Percentiles rank a stretch among this genome's conserved stretches.
phyloP scores from a whole-genome alignment of 306 rosid genomes.

The Glycine tomentella region DNA sequence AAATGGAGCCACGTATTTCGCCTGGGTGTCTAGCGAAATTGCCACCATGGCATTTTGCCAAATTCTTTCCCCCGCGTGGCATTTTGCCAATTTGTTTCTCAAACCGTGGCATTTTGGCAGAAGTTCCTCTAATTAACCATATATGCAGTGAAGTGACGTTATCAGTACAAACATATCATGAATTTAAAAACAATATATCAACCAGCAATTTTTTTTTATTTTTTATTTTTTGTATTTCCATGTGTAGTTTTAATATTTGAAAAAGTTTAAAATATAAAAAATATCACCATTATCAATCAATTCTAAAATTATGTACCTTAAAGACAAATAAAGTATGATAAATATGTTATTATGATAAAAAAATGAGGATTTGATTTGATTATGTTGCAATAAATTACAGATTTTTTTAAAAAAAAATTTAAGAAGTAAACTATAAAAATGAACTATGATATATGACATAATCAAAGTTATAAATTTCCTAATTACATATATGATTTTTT shows the following conservation, averaged over 20 bases:
- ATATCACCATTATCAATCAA: not conserved
- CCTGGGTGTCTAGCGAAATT: too few species aligned
- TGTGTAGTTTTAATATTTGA: not conserved
- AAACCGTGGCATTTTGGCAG: too few species aligned
- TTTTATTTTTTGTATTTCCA: too few species aligned
- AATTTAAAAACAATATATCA: not conserved
- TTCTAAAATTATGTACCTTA: not conserved
- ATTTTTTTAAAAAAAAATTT: not conserved
- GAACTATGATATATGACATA: not conserved
- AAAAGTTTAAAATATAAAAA: not conserved
- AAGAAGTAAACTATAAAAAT: too few species aligned
- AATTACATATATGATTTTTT: not conserved
- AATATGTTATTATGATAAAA: not conserved
- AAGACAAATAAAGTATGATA: not conserved
- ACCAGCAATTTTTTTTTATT: not conserved
- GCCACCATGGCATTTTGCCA: too few species aligned
- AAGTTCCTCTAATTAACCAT: conserved; percentile 6
- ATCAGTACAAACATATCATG: not conserved
- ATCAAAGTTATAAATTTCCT: not conserved
- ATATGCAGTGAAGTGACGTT: not conserved
- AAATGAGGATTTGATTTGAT: not conserved
- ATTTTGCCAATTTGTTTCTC: too few species aligned
- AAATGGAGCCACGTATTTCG: too few species aligned
- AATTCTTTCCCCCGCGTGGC: too few species aligned
- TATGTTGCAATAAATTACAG: not conserved